Evolutionary conservation across 1,284 basidiomycete species (phyloP).

Genomic region (Peniophora sp.): DNA sequence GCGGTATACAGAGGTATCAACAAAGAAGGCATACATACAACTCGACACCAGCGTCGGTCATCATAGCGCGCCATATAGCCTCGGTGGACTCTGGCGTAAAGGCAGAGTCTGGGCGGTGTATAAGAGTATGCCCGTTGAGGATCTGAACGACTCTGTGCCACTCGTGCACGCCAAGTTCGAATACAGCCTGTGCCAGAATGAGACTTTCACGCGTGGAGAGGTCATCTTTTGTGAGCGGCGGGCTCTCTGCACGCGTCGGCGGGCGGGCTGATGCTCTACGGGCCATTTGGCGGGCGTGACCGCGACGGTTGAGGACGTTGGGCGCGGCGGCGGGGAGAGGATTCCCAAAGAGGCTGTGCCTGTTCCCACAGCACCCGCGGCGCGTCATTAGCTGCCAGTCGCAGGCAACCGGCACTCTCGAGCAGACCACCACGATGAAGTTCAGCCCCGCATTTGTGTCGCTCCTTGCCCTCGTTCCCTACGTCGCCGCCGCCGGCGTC

Average conservation of each 20-base stretch:
- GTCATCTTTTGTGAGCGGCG: slow-evolving; percentile 5
- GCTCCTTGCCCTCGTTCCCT: slow-evolving; percentile 54
- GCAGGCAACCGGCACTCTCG: background rate
- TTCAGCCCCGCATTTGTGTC: slow-evolving; percentile 51
- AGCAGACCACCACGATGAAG: slow-evolving; percentile 43
- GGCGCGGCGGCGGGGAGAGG: background rate
- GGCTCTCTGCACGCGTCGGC: background rate
- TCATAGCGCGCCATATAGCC: background rate
- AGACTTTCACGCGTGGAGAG: slow-evolving; percentile 58
- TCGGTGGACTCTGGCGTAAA: slow-evolving; percentile 45
- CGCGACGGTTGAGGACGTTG: slow-evolving; percentile 3
- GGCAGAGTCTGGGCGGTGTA: slow-evolving; percentile 52
- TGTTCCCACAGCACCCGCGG: background rate
- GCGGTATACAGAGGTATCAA: background rate
- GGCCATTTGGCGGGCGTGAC: slow-evolving; percentile 1
- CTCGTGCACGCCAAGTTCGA: slow-evolving; percentile 71
- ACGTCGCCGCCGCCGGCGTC: slow-evolving; percentile 61
- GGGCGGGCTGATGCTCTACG: background rate
- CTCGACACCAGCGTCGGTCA: background rate
- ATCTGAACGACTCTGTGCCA: slow-evolving; percentile 67
- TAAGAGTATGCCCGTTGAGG: slow-evolving; percentile 59
- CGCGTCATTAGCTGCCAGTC: background rate
- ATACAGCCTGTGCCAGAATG: slow-evolving; percentile 77
- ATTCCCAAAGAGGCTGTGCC: background rate
- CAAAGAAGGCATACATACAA: background rate